A percentile compares a stretch with the other conserved stretches of the same genome.
Conservation (phyloP, 768 basidiomycete genomes). For the Trametes gibbosa region DNA sequence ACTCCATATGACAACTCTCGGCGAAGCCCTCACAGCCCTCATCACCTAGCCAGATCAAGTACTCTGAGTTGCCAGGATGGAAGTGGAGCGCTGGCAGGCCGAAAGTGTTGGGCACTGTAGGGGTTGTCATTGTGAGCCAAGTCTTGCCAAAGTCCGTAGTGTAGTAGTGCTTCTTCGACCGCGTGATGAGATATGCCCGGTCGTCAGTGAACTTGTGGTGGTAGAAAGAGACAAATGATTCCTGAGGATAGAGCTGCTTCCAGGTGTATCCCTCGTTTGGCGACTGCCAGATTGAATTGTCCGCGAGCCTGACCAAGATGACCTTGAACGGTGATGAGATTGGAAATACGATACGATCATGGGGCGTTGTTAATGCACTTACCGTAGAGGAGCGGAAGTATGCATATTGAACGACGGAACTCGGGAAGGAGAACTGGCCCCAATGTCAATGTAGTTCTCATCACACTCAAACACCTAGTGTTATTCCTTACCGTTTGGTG, state of each 20-base stretch:
- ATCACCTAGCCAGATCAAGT: constrained; percentile 87
- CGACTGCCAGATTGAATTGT: constrained; percentile 88
- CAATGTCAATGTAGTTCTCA: constrained; percentile 1
- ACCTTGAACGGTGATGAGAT: constrained; percentile 45
- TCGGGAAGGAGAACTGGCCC: constrained; percentile 61
- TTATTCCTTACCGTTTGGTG: constrained; percentile 58
- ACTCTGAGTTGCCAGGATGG: constrained; percentile 76
- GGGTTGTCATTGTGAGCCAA: constrained; percentile 63
- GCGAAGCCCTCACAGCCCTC: constrained; percentile 52
- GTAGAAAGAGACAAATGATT: constrained; percentile 78
- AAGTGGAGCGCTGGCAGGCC: constrained; percentile 76
- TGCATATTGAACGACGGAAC: constrained; percentile 65
- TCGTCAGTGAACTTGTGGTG: constrained; percentile 79
- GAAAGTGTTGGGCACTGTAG: constrained; percentile 77
- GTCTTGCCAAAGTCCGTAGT: constrained; percentile 78
- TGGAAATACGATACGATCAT: background rate
- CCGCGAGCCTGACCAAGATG: constrained; percentile 75
- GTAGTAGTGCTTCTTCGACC: constrained; percentile 57
- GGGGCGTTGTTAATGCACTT: constrained; percentile 21
- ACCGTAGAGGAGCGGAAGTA: constrained; percentile 85
- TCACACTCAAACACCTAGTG: background rate
- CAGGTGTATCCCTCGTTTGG: constrained; percentile 94
- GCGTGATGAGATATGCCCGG: constrained; percentile 89
- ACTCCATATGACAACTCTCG: constrained; percentile 67
- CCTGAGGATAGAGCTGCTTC: constrained; percentile 58